Conservation (phyloP, 1,284 basidiomycete genomes). For the Trichosporon sp. region DNA sequence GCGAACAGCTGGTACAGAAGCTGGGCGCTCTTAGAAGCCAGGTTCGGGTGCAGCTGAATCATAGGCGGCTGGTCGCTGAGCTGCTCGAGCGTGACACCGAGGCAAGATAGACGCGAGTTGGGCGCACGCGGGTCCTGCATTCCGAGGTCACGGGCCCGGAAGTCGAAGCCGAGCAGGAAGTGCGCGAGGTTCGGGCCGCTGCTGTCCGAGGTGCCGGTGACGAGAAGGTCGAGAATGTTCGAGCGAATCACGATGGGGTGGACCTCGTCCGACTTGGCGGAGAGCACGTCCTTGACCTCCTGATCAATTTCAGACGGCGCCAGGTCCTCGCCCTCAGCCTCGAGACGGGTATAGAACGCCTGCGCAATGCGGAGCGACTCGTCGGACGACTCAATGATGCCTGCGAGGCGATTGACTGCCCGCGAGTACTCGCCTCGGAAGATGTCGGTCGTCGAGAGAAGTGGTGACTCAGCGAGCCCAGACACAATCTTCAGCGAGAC, state of each 20-base stretch:
- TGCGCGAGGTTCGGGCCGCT: slow-evolving; percentile 85
- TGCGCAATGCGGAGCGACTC: slow-evolving; percentile 84
- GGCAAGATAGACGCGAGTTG: slow-evolving; percentile 68
- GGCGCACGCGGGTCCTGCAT: slow-evolving; percentile 64
- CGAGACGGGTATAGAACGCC: slow-evolving; percentile 73
- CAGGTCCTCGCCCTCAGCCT: slow-evolving; percentile 60
- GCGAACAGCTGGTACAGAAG: slow-evolving; percentile 84
- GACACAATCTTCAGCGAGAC: slow-evolving; percentile 78
- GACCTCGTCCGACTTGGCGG: slow-evolving; percentile 32
- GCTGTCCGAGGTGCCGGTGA: slow-evolving; percentile 72
- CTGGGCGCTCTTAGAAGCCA: slow-evolving; percentile 84
- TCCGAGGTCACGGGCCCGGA: slow-evolving; percentile 57
- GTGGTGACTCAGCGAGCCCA: slow-evolving; percentile 63
- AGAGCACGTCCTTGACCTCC: slow-evolving; percentile 37
- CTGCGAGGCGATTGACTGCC: slow-evolving; percentile 66
- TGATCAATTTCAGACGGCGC: slow-evolving; percentile 47
- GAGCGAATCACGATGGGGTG: slow-evolving; percentile 66
- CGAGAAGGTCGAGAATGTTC: slow-evolving; percentile 81
- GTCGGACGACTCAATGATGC: slow-evolving; percentile 76
- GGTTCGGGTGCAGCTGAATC: slow-evolving; percentile 68
- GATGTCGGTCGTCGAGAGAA: slow-evolving; percentile 61
- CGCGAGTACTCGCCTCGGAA: slow-evolving; percentile 63
- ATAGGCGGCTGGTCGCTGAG: slow-evolving; percentile 67
- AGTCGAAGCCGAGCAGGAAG: slow-evolving; percentile 78
- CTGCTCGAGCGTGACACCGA: slow-evolving; percentile 79